Conservation (phyloP, 148 eudicot genomes). For the Diospyros lotus region DNA sequence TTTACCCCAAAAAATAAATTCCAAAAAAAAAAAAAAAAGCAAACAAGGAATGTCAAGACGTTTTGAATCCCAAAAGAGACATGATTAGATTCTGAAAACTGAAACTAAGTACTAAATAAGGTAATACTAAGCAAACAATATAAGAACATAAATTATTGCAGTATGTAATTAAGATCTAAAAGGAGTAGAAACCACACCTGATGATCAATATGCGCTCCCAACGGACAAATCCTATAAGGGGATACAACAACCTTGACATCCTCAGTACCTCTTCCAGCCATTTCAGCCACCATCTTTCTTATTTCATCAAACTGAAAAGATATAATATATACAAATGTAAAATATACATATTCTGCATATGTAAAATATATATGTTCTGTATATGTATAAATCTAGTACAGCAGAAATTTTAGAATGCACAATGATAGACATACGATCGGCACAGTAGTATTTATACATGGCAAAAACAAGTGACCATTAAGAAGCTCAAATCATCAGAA, state of each 20-base stretch:
- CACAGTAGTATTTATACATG: background rate
- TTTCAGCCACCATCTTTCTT: slow-evolving; percentile 52
- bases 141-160: background rate
- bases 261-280: slow-evolving; percentile 46
- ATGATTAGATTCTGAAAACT: background rate
- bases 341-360: too few relatives aligned
- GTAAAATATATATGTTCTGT: too few relatives aligned
- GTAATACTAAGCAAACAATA: background rate
- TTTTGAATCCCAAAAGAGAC: background rate
- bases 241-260: slow-evolving; percentile 81
- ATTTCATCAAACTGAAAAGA: slow-evolving; percentile 54
- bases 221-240: slow-evolving; percentile 96
- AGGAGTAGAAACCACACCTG: slow-evolving; percentile 44
- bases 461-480: background rate
- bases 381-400: too few relatives aligned
- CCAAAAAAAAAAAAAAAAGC: background rate
- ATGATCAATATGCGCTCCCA: slow-evolving; percentile 99
- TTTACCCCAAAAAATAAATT: background rate
- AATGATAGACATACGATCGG: background rate
- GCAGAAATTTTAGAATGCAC: background rate
- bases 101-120: background rate
- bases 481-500: background rate
- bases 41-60: background rate
- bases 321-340: background rate
- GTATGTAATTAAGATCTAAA: slow-evolving; percentile 2